These are phyloP conservation scores for Pisolithus orientalis DNA, from an alignment of 768 basidiomycete species.

Conservation along the genomic window DNA sequence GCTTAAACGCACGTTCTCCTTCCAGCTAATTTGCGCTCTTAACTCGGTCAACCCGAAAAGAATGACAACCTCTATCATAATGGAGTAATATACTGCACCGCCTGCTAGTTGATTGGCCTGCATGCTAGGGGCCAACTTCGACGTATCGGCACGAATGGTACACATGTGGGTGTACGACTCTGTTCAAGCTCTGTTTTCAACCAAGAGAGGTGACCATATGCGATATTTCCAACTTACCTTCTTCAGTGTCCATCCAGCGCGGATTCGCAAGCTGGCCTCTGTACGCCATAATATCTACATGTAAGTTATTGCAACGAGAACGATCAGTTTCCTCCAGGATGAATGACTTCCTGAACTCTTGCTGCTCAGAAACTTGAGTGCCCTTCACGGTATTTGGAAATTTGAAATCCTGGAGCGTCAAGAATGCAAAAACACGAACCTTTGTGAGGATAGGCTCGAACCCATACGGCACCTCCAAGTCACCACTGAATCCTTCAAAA, in stretches of 20 bases:
- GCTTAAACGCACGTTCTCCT: conserved; percentile 33
- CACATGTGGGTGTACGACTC: conserved; percentile 22
- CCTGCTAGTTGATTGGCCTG: conserved; percentile 1
- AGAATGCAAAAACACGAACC: conserved; percentile 14
- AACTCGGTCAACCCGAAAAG: conserved; percentile 48
- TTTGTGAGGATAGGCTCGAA: conserved; percentile 36
- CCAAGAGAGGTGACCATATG: not conserved
- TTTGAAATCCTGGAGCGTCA: not conserved
- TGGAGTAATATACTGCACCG: conserved; percentile 7
- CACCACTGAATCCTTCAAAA: conserved; percentile 27
- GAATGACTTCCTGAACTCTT: conserved; percentile 34
- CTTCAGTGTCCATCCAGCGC: conserved; percentile 21
- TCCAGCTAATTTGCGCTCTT: conserved; percentile 47
- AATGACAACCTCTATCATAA: conserved; percentile 31
- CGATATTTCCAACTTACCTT: conserved; percentile 9
- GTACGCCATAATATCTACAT: conserved; percentile 18
- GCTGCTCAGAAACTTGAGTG: conserved; percentile 33
- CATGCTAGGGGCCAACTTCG: conserved; percentile 12
- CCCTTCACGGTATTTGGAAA: conserved; percentile 18
- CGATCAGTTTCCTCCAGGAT: conserved; percentile 13
- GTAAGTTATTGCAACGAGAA: conserved; percentile 9
- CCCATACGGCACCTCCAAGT: conserved; percentile 26
- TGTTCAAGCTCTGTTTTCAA: conserved; percentile 2
- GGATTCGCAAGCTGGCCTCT: conserved; percentile 14
- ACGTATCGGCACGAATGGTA: conserved; percentile 20